Evolutionary conservation across 2,329 filamentous ascomycete genomes (phyloP), one percentile per base, ranked within the genome.

Genomic region (Colletotrichum falcatum): DNA sequence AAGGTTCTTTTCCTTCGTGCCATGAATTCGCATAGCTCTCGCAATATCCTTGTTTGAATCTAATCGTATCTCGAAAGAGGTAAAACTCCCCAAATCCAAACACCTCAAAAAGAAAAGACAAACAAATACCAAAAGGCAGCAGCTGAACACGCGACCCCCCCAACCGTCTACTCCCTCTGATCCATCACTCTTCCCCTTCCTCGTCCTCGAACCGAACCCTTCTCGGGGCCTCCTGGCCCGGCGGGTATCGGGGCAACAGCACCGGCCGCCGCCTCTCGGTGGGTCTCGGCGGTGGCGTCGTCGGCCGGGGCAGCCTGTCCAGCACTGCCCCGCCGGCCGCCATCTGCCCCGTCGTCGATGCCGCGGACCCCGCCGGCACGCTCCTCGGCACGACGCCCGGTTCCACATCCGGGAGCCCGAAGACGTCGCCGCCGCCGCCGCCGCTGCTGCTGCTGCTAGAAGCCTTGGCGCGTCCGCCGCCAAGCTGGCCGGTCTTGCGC

Each of bases 301-400:
- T 44, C 42, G 20, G 30, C n/a, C 26, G 53, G 6, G 28, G 5
- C 44, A 26, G 44, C 44, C 14, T 30, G 28, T 33, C 58, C 44
- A 33, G 30, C 28, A 23, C 14, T 8, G 11, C 39, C 39, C 56
- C 56, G n/a, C 23, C 42, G 12, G 39, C 28, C 20, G 8, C 37
- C 37, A 30, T 35, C 30, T 20, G 46, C 30, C 37, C 18, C 26
- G 30, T 30, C 46, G 18, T 18, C 33, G 46, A 37, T 9, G n/a
- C 37, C 8, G 30, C 6, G 23, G 18, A 33, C 44, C 44, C 33
- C 5, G 49, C 35, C 14, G 68, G 68, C 30, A 71, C 44, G 65
- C 68, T 71, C 28, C 46, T 61, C 58, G 68, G 64, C 6, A 71
- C 51, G 5, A 58, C 14, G 1, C 26, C 64, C 51, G 68, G 61